Evolutionary conservation across 2,329 filamentous ascomycete genomes (phyloP).

Genomic region (Verticillium longisporum): DNA sequence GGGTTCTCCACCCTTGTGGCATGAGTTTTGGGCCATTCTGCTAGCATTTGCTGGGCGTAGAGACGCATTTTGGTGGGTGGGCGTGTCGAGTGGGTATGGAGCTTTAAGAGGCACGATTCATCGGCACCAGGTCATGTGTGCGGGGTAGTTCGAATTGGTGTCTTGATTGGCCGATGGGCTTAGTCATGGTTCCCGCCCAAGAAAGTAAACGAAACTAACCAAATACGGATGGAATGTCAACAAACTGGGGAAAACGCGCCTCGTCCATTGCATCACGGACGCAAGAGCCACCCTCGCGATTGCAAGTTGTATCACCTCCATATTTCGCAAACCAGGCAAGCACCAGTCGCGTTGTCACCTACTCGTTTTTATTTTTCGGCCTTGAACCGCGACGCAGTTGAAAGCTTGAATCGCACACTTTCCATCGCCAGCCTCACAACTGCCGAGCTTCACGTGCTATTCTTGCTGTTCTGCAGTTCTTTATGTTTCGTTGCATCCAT

Average conservation of each 20-base stretch:
- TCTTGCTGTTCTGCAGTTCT: slow-evolving; percentile 6
- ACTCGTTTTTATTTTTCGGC: not conserved
- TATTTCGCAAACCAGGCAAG: not conserved
- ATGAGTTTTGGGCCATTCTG: not conserved
- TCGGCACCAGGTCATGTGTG: not conserved
- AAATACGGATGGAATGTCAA: not conserved
- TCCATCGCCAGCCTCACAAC: not conserved
- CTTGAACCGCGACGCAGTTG: not conserved
- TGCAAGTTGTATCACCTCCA: not conserved
- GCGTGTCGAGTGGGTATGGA: too few relatives aligned
- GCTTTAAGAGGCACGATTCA: too few relatives aligned
- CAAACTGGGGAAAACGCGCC: not conserved
- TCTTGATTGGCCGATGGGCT: not conserved
- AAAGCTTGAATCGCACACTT: not conserved
- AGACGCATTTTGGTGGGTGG: too few relatives aligned
- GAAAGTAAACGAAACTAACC: not conserved
- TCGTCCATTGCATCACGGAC: not conserved
- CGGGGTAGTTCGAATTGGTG: not conserved
- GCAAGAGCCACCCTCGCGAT: slow-evolving; percentile 2
- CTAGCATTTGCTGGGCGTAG: too few relatives aligned
- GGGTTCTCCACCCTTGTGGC: not conserved
- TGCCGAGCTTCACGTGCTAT: not conserved
- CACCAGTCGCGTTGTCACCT: not conserved
- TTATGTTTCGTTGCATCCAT: not conserved
- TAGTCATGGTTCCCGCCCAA: not conserved